Base-by-base conservation (phyloP, 768 basidiomycete species). In the Lyophyllum atratum region DNA sequence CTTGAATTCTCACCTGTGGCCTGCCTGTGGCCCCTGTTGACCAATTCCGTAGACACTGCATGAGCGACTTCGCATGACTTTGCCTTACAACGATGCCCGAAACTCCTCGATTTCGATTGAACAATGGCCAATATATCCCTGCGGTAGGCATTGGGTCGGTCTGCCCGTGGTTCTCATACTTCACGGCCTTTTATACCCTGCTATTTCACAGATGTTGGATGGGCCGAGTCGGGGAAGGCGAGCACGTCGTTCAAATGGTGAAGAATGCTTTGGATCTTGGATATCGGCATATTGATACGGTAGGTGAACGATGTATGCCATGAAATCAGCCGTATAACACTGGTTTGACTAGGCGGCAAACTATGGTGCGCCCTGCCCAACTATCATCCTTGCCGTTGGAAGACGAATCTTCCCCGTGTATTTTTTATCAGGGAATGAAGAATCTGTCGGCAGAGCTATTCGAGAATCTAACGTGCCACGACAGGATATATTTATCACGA, bases 391-490 rank as follows among this genome's bases (percentile, higher is more conserved):
- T 3, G 12, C n/a, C 34, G 34, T 15, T 15, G 3, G 4, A 3
- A 40, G 4, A n/a, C 11, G 10, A 40, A 19, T 4, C 10, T n/a
- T 4, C n/a, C 25, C 11, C 14, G n/a, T 10, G 14, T 10, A 4
- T 34, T 59, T 26, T n/a, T 33, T 2, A 14, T 34, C 50, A 71
- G 70, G 66, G 3, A 68, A 76, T 39, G 77, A 77, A 56, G 62
- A 62, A 29, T 68, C 69, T 24, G 77, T 79, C 2, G 77, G 78
- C 2, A 52, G 63, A 31, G 76, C 71, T 2, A 69, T 82, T 51
- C 68, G 67, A 34, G 72, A 72, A 34, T 77, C 75, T 8, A 74
- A 72, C 3, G 57, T 80, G 24, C 70, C 76, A 5, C 72, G 80
- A 21, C 62, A 68, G 22, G 70, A 77, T 39, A 47, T 79, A 17